Evolutionary conservation across 2,329 filamentous ascomycete species (phyloP), one percentile per base, ranked within the genome.

Genomic region (Neofusicoccum sp.): DNA sequence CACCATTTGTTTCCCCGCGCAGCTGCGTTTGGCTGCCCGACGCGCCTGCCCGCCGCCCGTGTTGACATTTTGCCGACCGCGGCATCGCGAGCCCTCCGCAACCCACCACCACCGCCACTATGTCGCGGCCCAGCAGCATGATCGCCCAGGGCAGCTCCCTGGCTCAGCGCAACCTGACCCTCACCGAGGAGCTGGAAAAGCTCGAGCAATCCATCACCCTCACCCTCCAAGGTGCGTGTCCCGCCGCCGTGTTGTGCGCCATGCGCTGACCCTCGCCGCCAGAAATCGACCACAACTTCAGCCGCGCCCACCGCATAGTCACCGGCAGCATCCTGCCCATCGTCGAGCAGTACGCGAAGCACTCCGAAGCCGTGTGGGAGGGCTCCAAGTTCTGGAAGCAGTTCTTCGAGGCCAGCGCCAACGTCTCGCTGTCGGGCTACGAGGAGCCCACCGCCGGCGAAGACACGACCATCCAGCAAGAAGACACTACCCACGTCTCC

Each of bases 371-470:
- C 54, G 94, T 99, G 1, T 99, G 95, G 95, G 93, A 98, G 70
- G 93, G 93, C 28, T 96, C 94, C 61, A 97, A 96, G 91, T 99
- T 99, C 79, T 99, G 95, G 95, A 99, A 99, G 79, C 93, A 98
- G 81, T 99, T 99, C 82, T 99, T 99, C 78, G 95, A 99, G 79
- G 93, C 95, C 39, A 97, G 93, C 52, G 95, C 95, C 74, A 98
- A 99, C 72, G 94, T 99, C 31, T 97, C 94, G 9, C 85, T 99
- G 9, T 97, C 93, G 0, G 93, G 93, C 33, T 97, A 99, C 76
- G 94, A 97, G 74, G 93, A 96, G 73, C 83, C 88, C 28, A 86
- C 86, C 12, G 75, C 76, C 6, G 80, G 81, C 31, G 88, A 90
- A n/a, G 79, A 83, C 56, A 80, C 77, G 14, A 82, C 80, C 0